These are phyloP conservation scores for Seiridium cupressi DNA, from an alignment of 2,329 filamentous ascomycete genomes.

Conservation along the genomic window DNA sequence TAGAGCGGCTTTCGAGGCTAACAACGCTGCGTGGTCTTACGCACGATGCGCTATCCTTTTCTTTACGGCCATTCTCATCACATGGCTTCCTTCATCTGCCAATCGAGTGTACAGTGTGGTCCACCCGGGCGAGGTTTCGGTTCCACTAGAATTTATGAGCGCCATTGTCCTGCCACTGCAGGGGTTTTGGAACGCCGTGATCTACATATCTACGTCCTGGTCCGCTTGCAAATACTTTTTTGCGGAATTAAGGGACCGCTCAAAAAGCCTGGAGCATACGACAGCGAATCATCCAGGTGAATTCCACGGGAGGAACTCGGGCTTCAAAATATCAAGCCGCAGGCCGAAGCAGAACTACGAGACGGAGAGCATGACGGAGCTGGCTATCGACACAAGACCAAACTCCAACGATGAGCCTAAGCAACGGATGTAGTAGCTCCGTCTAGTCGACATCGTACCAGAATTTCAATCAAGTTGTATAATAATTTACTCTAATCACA, in stretches of 20 bases:
- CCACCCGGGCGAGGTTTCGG: conserved; percentile 48
- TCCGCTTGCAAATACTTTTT: conserved; percentile 55
- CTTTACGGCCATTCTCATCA: conserved; percentile 69
- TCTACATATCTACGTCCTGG: conserved; percentile 72
- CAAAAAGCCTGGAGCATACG: conserved; percentile 16
- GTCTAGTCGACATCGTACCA: no score
- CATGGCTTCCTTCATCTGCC: conserved; percentile 74
- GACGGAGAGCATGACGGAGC: conserved; percentile 50
- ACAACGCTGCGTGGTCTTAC: conserved; percentile 66
- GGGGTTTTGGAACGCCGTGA: conserved; percentile 80
- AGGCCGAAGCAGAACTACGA: conserved; percentile 37
- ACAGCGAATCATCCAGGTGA: conserved; percentile 16
- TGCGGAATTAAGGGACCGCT: conserved; percentile 27
- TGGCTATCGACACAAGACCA: conserved; percentile 35
- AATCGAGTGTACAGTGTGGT: conserved; percentile 74
- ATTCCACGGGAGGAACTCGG: conserved; percentile 20
- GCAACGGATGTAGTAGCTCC: neutral
- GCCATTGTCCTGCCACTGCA: conserved; percentile 77
- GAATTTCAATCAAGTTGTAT: no score
- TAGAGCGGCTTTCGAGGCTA: conserved; percentile 46
- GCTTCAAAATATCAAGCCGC: conserved; percentile 30
- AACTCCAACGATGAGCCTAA: conserved; percentile 31
- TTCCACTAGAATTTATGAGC: conserved; percentile 66
- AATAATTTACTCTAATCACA: no score
- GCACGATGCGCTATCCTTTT: conserved; percentile 70